Percentiles rank a stretch among this genome's conserved stretches.
Evolutionary conservation across 805 yeast species (phyloP).

Genomic region (Ogataea pignaliae): DNA sequence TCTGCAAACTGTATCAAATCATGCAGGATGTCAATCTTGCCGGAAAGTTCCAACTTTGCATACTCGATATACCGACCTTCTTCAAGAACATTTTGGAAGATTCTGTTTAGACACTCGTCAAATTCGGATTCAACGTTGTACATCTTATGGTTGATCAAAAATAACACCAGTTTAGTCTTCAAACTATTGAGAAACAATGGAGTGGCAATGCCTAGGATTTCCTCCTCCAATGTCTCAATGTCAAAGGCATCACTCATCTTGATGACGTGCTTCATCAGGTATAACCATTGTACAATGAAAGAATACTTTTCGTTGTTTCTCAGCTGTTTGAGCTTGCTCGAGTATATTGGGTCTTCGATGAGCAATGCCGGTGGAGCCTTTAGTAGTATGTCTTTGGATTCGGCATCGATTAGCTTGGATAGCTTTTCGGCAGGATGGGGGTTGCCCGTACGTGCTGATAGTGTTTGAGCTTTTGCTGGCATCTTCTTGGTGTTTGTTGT

Average conservation of each 20-base stretch:
- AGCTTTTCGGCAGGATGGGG: slow-evolving; percentile 30
- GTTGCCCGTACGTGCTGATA: too few species aligned
- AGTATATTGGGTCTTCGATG: slow-evolving; percentile 36
- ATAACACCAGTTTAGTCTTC: slow-evolving; percentile 37
- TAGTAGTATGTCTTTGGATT: slow-evolving; percentile 31
- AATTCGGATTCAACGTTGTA: slow-evolving; percentile 27
- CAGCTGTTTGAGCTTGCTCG: slow-evolving; percentile 24
- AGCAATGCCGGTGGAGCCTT: slow-evolving; percentile 36
- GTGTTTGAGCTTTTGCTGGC: too few species aligned
- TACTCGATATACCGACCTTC: slow-evolving; percentile 11
- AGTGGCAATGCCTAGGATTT: slow-evolving; percentile 41
- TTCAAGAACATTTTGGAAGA: slow-evolving; percentile 9
- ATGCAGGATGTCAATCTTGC: slow-evolving; percentile 47
- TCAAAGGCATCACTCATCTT: slow-evolving; percentile 53
- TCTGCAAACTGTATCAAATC: slow-evolving; percentile 35
- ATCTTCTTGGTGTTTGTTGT: too few species aligned
- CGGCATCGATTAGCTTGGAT: slow-evolving; percentile 29
- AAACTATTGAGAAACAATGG: slow-evolving; percentile 42
- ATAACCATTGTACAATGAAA: slow-evolving; percentile 51
- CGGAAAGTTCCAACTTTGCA: slow-evolving; percentile 33
- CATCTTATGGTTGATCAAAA: slow-evolving; percentile 34
- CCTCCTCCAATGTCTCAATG: slow-evolving; percentile 58
- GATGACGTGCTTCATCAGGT: slow-evolving; percentile 46
- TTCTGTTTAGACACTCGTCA: slow-evolving; percentile 17
- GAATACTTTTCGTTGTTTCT: slow-evolving; percentile 36